Percentiles rank a stretch among this genome's conserved stretches.
These are phyloP conservation scores for Omphalotus guepiniiformis DNA, from an alignment of 768 basidiomycete genomes.

Conservation along the genomic window DNA sequence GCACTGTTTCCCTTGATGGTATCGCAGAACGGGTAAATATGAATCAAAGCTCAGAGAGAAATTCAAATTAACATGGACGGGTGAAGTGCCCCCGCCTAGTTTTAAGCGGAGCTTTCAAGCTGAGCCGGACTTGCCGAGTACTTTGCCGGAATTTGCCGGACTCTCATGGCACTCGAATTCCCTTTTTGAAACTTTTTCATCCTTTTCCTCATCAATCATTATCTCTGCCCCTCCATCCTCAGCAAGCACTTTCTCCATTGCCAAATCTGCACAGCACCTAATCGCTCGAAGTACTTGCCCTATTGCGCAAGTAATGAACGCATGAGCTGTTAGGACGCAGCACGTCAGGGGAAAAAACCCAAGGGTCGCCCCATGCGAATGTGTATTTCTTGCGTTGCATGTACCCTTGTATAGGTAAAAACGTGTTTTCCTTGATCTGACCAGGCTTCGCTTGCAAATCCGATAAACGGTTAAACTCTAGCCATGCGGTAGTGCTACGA, in stretches of 20 bases:
- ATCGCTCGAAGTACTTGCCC: constrained; percentile 46
- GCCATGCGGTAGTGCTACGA: constrained; percentile 70
- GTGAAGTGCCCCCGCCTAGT: too few species aligned
- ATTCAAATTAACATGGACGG: too few species aligned
- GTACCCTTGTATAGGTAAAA: constrained; percentile 55
- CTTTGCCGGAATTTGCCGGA: too few species aligned
- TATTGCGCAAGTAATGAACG: constrained; percentile 42
- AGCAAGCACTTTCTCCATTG: constrained; percentile 47
- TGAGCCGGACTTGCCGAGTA: too few species aligned
- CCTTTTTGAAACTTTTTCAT: too few species aligned
- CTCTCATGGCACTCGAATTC: too few species aligned
- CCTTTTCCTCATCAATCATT: constrained; percentile 60
- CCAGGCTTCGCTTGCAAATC: constrained; percentile 35
- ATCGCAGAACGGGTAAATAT: too few species aligned
- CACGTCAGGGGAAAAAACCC: constrained; percentile 39
- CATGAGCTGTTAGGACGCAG: constrained; percentile 31
- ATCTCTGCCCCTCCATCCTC: constrained; percentile 56
- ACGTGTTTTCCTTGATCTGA: constrained; percentile 28
- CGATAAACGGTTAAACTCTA: constrained; percentile 52
- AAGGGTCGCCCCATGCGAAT: constrained; percentile 63
- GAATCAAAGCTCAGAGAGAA: too few species aligned
- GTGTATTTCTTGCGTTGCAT: constrained; percentile 47
- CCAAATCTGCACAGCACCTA: constrained; percentile 55
- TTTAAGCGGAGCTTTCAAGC: too few species aligned
- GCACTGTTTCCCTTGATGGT: too few species aligned